Evolutionary conservation across 257 asterid genomes (phyloP), one percentile per base, ranked within the genome.

Genomic region (Petrea volubilis): DNA sequence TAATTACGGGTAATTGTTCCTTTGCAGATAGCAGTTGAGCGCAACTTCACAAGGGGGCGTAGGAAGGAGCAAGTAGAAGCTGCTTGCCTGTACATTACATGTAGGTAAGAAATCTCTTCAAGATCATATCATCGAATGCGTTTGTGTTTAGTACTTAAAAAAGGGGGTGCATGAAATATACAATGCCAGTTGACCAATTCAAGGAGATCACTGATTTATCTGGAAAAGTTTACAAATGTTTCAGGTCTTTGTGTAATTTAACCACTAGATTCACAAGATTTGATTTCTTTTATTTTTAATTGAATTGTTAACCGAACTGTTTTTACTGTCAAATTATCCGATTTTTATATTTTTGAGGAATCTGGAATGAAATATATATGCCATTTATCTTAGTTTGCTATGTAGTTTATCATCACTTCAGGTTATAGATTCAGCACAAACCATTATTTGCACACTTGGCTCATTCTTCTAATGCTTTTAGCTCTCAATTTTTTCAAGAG

Each of bases 11-110:
- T 18, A 63, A 67, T 58, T 44, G 68, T 77, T 63, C 27, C 68
- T 72, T 73, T 75, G 72, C 79, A 93, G 96, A 81, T 86, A 65
- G 96, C 91, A 69, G 60, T 89, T 56, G 96, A 89, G 41, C 86
- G 85, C 53, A 78, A 77, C 71, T 91, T 89, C 81, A 91, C 98
- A 34, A 87, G 85, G 84, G 98, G 98, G 28, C 96, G 96, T 68
- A 87, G 94, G 83, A 93, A 79, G 79, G 95, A 88, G 40, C 94
- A 80, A 69, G 96, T 93, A 41, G 87, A 82, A 65, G 97, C 96
- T 74, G 85, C 97, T 68, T 91, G 97, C 81, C 96, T 93, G 68
- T 93, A 91, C 83, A 87, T 89, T 78, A 61, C 84, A 47, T 89
- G 96, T 64, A 77, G 97, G 97, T 93, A 79, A 68, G 88, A 50